Conservation (phyloP, 352 stramenopile genomes). For the Blastocystis sp. region DNA sequence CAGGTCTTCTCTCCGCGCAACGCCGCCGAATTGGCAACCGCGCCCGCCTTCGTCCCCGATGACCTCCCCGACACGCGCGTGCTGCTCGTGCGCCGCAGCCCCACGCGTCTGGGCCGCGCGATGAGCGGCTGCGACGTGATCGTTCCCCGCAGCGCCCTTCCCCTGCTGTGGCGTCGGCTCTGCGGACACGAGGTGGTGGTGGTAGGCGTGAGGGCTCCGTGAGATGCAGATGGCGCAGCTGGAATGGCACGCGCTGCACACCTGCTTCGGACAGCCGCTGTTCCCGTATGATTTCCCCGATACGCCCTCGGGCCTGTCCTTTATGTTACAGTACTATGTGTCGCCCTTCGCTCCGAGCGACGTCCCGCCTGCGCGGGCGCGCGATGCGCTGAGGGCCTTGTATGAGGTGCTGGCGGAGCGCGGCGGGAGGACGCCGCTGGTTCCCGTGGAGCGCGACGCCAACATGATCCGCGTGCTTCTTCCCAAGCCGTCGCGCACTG, state of each 20-base stretch:
- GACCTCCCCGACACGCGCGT: not conserved
- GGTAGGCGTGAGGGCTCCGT: not conserved
- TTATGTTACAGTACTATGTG: not conserved
- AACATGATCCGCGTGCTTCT: not conserved
- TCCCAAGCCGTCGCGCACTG: not conserved
- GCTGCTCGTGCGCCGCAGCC: not conserved
- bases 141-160: not conserved
- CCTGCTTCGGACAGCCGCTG: not conserved
- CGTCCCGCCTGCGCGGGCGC: not conserved
- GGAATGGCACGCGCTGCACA: conserved; percentile 27
- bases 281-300: conserved; percentile 35
- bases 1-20: not conserved
- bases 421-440: not conserved
- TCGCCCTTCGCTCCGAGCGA: not conserved
- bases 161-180: not conserved
- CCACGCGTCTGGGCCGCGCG: not conserved
- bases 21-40: not conserved
- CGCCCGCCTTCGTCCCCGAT: not conserved
- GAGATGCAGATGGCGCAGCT: not conserved
- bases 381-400: not conserved
- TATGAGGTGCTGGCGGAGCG: not conserved
- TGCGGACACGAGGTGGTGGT: not conserved
- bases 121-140: not conserved
- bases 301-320: conserved; percentile 1
- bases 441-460: not conserved